Conservation (phyloP, 495 filamentous ascomycete species). For the Hypoxylon lienhwacheense region DNA sequence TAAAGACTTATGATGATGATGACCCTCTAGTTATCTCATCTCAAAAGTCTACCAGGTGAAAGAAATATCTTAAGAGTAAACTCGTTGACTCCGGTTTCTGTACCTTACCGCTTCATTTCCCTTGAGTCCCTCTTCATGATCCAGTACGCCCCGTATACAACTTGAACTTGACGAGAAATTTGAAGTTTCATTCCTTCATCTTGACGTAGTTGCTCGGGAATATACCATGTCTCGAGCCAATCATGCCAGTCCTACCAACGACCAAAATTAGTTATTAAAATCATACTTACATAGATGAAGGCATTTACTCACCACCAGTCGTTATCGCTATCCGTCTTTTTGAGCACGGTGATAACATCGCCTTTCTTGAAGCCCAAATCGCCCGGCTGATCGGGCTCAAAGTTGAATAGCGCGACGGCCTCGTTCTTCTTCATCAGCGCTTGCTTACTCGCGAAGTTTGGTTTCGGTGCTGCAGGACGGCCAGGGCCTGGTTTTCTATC, state of each 20-base stretch:
- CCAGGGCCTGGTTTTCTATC: slow-evolving; percentile 54
- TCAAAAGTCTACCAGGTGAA: no score
- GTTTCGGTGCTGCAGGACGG: slow-evolving; percentile 85
- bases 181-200: slow-evolving; percentile 43
- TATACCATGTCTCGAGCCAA: slow-evolving; percentile 56
- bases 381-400: slow-evolving; percentile 90
- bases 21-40: no score
- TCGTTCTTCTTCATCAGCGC: slow-evolving; percentile 74
- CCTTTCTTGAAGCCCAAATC: slow-evolving; percentile 97
- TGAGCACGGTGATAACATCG: slow-evolving; percentile 94
- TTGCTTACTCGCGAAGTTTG: slow-evolving; percentile 70
- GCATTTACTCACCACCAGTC: slow-evolving; percentile 77
- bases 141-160: slow-evolving; percentile 8
- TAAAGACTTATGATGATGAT: no score
- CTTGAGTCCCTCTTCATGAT: slow-evolving; percentile 6
- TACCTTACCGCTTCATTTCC: no score
- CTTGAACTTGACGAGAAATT: background rate
- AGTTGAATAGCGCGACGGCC: slow-evolving; percentile 86
- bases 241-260: slow-evolving; percentile 55
- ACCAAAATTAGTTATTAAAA: slow-evolving; percentile 25
- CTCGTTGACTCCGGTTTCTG: no score
- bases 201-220: slow-evolving; percentile 62
- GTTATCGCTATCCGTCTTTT: slow-evolving; percentile 87
- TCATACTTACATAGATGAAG: background rate
- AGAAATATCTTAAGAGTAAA: no score